A percentile compares a stretch with the other conserved stretches of the same genome.
Conservation (phyloP, 2,329 filamentous ascomycete species). For the Trichoderma breve region DNA sequence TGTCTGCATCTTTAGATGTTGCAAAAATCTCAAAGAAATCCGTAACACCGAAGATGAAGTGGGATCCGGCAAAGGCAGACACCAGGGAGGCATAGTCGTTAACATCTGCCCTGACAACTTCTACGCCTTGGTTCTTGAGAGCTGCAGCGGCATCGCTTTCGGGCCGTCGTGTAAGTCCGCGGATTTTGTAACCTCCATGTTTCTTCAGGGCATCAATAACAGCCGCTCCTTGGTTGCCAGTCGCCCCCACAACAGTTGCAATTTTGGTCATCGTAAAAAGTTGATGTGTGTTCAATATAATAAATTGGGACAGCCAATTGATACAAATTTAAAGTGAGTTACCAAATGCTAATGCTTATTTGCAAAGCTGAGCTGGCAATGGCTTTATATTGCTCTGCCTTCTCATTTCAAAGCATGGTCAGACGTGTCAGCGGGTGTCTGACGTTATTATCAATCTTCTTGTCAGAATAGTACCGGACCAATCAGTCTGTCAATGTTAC, state of each 20-base stretch:
- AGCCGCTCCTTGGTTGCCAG: neutral
- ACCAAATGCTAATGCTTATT: neutral
- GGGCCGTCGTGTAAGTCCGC: neutral
- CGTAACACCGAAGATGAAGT: neutral
- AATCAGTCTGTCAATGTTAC: no score
- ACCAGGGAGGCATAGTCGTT: neutral
- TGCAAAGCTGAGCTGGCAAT: neutral
- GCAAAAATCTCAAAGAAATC: neutral
- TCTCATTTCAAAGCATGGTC: neutral
- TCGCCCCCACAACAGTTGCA: neutral
- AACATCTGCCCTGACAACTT: neutral
- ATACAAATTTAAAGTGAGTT: neutral
- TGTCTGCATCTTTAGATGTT: neutral
- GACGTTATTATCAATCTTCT: no score
- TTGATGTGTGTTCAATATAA: neutral
- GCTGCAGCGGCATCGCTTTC: neutral
- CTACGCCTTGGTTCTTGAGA: neutral
- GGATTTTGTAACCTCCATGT: neutral
- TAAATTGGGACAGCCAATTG: neutral
- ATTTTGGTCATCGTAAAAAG: neutral
- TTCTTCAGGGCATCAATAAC: neutral
- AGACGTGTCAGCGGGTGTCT: neutral
- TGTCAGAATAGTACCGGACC: no score
- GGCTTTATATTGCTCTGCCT: neutral
- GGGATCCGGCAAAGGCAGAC: neutral